Evolutionary conservation across 345 rosid genomes (phyloP), one percentile per base, ranked within the genome.

Genomic region (Mangifera indica): DNA sequence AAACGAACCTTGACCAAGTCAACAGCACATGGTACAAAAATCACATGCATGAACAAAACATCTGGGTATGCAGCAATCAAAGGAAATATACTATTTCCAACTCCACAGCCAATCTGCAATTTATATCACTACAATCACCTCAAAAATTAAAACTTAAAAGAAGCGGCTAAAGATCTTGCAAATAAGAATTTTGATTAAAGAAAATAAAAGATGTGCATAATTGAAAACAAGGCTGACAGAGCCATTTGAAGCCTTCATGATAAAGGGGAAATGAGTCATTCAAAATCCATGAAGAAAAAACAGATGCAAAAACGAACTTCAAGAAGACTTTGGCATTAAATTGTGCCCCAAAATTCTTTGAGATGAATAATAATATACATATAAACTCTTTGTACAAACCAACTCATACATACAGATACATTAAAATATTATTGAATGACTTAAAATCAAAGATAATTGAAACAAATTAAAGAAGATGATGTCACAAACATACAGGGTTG

Each of bases 71-170:
- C 86, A 53, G 98, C 83, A 80, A 90, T 71, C 77, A 92, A 80
- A 45, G 98, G 98, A 76, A 86, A 92, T 45, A 85, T 83, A 54
- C 98, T 87, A 80, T 92, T 94, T 77, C 97, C 98, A 83, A 92
- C 95, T 71, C 98, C 98, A 81, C 98, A 92, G 17, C 98, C 98
- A 69, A 92, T 86, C 98, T 94, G 84, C 70, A 66, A 74, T 49
- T 71, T 70, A 56, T 52, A 60, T 57, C 21, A 25, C 9, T 40
- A 66, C 22, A 20, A 53, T 49, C 57, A 52, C 40, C 46, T 26
- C 1, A 29, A 67, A 60, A 3, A 32, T 34, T 29, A 10, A 24
- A 67, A 21, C 46, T 29, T 34, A 48, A 69, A 34, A 49, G 32
- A 14, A n/a, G 63, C 48, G 34, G 29, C 44, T 29, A 42, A 11